Base-by-base conservation (phyloP, 768 basidiomycete genomes). In the Mycena chlorophos region DNA sequence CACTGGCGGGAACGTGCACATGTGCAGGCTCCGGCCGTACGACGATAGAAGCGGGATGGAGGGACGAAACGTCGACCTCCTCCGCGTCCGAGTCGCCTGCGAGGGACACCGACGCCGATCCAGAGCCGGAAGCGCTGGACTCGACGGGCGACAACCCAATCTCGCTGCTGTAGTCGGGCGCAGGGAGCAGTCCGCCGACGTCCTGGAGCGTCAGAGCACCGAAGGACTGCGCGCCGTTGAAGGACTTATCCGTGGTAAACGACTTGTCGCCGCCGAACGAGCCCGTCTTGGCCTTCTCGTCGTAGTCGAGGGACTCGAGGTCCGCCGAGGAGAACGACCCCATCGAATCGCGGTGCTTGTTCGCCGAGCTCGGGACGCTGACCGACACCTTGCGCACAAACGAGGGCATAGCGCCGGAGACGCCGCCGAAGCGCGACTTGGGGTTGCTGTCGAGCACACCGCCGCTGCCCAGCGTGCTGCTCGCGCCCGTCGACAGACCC, bases 201-300 rank as follows among this genome's bases (percentile, higher is more conserved):
- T 58, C 50, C 22, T 26, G 31, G 5, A 26, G 31, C 16, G 50
- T 38, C 6, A 34, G 29, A 5, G 5, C 14, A 4, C 17, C 29
- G n/a, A 19, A 19, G 14, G 40, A 43, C 42, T 68, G 70, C 12
- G 34, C 34, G 60, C 66, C 70, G 54, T 78, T 75, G 3, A 73
- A 68, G 34, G 78, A 67, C 1, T 71, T 68, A 29, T 75, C 76
- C 22, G 72, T n/a, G n/a, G n/a, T n/a, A n/a, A n/a, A n/a, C n/a
- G n/a, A n/a, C n/a, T n/a, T 71, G 34, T 75, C 69, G 55, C 78
- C 78, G 23, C 66, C 57, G 30, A 78, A 63, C 2, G 68, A 66
- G 22, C 75, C 52, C 2, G 56, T 54, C 28, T 72, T 64, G n/a
- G 73, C 66, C 51, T 75, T 73, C 51, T 73, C 69, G 43, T 28